These are phyloP conservation scores for Wickerhamomyces kurtzmanii DNA, from an alignment of 805 yeast species.

Conservation along the genomic window DNA sequence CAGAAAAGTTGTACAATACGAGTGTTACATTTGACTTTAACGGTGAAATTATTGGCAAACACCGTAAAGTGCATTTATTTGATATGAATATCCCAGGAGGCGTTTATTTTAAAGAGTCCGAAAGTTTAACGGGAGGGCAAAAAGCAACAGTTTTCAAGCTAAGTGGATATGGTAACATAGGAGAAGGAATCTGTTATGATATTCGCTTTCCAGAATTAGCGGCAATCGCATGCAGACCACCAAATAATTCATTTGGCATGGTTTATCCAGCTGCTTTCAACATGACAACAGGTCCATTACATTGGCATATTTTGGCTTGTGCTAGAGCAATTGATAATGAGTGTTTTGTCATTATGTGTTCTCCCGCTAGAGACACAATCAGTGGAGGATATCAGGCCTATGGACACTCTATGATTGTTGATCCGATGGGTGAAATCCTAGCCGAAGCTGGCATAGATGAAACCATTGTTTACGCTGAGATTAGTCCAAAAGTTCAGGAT, in stretches of 20 bases:
- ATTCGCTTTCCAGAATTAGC: slow-evolving; percentile 76
- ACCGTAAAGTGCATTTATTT: slow-evolving; percentile 78
- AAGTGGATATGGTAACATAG: slow-evolving; percentile 59
- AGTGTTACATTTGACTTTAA: slow-evolving; percentile 58
- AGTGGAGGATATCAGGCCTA: slow-evolving; percentile 52
- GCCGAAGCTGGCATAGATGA: slow-evolving; percentile 71
- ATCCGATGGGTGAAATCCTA: slow-evolving; percentile 49
- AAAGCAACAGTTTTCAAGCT: slow-evolving; percentile 66
- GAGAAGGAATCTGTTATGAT: slow-evolving; percentile 82
- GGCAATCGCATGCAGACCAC: slow-evolving; percentile 45
- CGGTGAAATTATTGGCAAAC: slow-evolving; percentile 77
- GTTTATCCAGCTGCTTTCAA: slow-evolving; percentile 80
- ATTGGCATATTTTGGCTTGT: slow-evolving; percentile 70
- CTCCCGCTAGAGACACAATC: slow-evolving; percentile 74
- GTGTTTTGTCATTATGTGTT: slow-evolving; percentile 64
- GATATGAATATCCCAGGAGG: slow-evolving; percentile 89
- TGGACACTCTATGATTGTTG: slow-evolving; percentile 57
- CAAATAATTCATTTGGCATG: slow-evolving; percentile 58
- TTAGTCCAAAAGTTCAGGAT: slow-evolving; percentile 44
- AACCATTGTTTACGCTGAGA: slow-evolving; percentile 56
- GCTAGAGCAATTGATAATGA: slow-evolving; percentile 72
- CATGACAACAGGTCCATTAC: slow-evolving; percentile 77
- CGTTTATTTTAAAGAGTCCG: slow-evolving; percentile 78
- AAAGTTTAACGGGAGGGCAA: slow-evolving; percentile 63
- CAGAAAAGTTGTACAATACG: slow-evolving; percentile 59